phyloP scores from a whole-genome alignment of 164 flowering plant species.

The Protea cynaroides region DNA sequence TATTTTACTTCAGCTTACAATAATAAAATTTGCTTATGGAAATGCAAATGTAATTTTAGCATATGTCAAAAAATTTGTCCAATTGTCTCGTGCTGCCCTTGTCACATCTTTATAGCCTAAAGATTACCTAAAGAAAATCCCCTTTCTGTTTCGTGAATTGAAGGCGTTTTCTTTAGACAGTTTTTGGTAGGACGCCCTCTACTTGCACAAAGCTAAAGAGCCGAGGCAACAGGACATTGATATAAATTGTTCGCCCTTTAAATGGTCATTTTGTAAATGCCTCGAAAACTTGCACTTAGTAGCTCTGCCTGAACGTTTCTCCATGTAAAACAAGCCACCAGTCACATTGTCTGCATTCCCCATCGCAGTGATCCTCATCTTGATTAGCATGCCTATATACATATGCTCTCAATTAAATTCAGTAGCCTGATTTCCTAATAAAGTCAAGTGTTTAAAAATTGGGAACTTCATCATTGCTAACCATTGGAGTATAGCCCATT shows the following conservation, averaged over 20 bases:
- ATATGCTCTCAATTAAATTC: background rate
- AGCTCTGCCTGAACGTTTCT: background rate
- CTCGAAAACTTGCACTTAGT: background rate
- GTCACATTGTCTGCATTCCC: background rate
- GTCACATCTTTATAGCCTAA: too few species aligned
- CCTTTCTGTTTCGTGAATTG: too few species aligned
- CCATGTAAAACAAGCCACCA: background rate
- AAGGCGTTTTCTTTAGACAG: too few species aligned
- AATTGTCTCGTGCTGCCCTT: too few species aligned
- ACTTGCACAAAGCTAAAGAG: background rate
- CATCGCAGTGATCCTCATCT: background rate
- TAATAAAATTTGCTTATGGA: too few species aligned
- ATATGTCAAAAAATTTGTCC: too few species aligned
- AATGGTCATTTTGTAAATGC: background rate
- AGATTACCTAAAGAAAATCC: too few species aligned
- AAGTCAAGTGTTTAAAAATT: background rate
- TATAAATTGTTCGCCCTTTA: background rate
- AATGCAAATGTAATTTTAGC: too few species aligned
- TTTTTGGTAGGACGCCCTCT: background rate
- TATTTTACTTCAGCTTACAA: too few species aligned
- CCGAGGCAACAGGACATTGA: background rate
- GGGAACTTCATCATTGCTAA: constrained; percentile 1
- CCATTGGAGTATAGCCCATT: background rate
- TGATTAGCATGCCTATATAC: background rate
- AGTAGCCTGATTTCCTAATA: background rate